phyloP scores from a whole-genome alignment of 345 rosid genomes.

The Lepidium didymum region DNA sequence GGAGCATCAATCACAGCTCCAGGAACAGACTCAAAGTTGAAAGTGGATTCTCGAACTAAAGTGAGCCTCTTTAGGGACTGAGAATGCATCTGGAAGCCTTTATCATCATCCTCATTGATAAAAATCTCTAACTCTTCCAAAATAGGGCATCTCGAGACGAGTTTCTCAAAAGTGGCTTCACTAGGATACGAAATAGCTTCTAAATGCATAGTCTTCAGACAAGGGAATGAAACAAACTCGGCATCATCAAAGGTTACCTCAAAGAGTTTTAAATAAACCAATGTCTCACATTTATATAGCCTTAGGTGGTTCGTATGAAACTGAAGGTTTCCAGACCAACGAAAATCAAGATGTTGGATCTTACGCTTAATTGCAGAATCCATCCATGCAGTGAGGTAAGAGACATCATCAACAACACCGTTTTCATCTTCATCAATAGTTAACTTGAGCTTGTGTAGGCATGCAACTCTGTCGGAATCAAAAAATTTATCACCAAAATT shows the following conservation, averaged over 20 bases:
- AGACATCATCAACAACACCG: no score
- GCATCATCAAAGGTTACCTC: background rate
- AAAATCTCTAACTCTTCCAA: background rate
- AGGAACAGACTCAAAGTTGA: background rate
- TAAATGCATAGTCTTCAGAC: background rate
- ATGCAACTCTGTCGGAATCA: no score
- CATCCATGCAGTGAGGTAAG: background rate
- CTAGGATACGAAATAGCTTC: background rate
- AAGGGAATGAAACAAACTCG: constrained; percentile 3
- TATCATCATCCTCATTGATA: background rate
- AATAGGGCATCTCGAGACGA: background rate
- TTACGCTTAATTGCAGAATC: background rate
- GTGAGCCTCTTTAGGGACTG: background rate
- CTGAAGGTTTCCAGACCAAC: background rate
- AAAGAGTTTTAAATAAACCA: background rate
- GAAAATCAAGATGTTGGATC: background rate
- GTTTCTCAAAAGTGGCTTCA: background rate
- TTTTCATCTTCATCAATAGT: no score
- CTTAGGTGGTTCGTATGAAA: background rate
- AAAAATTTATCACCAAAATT: no score
- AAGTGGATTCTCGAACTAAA: background rate
- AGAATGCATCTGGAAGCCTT: background rate
- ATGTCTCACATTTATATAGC: background rate
- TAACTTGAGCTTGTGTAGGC: no score
- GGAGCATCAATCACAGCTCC: background rate